Percentiles rank a stretch among this genome's conserved stretches.
These are phyloP conservation scores for Oropetium thomaeum DNA, from an alignment of 176 grass and related monocot genomes.

Conservation along the genomic window DNA sequence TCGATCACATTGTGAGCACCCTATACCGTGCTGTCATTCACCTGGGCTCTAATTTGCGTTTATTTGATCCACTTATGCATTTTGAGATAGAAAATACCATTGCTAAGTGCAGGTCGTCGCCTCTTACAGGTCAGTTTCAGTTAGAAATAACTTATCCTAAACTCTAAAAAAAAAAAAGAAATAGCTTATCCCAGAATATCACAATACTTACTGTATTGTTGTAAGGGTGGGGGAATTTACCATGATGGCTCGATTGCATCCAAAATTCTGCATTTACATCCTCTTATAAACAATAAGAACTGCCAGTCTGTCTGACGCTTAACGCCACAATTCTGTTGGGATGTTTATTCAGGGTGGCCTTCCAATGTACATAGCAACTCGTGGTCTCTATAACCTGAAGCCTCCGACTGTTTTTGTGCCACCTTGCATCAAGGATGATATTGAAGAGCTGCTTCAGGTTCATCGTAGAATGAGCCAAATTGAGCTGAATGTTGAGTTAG, in stretches of 20 bases:
- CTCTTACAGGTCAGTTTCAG: too few species aligned
- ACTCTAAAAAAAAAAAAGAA: too few species aligned
- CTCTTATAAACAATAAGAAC: not conserved
- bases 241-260: not conserved
- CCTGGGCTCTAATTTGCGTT: not conserved
- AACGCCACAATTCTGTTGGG: not conserved
- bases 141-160: not conserved
- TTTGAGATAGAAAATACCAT: not conserved
- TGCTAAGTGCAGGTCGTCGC: not conserved
- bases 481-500: constrained; percentile 70
- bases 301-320: not conserved
- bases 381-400: constrained; percentile 78
- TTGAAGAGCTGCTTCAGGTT: constrained; percentile 74
- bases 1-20: constrained; percentile 92
- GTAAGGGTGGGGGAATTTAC: not conserved
- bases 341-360: constrained; percentile 64
- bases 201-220: not conserved
- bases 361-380: constrained; percentile 90
- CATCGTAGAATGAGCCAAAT: constrained; percentile 83
- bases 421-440: constrained; percentile 83
- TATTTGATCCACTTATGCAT: not conserved
- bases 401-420: constrained; percentile 93
- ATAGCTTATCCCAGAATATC: not conserved
- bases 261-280: not conserved
- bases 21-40: not conserved